Conservation (phyloP, 306 rosid species). For the Quercus suber region DNA sequence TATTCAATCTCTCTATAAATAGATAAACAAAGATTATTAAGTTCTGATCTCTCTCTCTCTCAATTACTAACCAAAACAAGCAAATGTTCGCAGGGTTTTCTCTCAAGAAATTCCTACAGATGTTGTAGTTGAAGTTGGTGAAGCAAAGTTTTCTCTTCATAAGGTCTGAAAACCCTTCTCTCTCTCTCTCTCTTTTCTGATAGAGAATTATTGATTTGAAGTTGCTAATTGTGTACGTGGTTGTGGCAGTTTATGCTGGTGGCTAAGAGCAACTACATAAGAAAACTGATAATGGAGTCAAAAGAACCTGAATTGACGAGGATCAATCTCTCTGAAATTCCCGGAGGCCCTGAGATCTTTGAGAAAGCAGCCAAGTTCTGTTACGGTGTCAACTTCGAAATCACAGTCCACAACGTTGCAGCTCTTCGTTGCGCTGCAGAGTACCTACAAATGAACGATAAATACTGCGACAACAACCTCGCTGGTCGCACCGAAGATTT, state of each 20-base stretch:
- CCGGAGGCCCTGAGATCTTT: conserved; percentile 82
- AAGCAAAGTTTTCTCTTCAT: conserved; percentile 72
- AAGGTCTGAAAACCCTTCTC: conserved; percentile 45
- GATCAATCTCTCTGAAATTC: conserved; percentile 61
- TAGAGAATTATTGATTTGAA: not conserved
- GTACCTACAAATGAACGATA: conserved; percentile 77
- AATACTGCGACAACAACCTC: conserved; percentile 63
- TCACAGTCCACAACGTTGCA: conserved; percentile 68
- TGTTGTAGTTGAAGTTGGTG: conserved; percentile 62
- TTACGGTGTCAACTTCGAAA: conserved; percentile 88
- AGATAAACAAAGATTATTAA: not conserved
- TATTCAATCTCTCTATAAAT: conserved; percentile 4
- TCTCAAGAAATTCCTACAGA: conserved; percentile 80
- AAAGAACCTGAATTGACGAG: conserved; percentile 55
- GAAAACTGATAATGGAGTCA: conserved; percentile 67
- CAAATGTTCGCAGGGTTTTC: conserved; percentile 53
- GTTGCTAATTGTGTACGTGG: not conserved
- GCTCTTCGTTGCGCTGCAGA: conserved; percentile 80
- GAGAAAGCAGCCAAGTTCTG: conserved; percentile 94
- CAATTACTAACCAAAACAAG: too few species aligned
- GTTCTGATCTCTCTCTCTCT: too few species aligned
- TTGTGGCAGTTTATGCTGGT: conserved; percentile 71
- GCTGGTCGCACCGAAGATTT: conserved; percentile 68
- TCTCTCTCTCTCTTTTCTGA: too few species aligned
- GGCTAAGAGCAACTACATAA: conserved; percentile 79